Conservation (phyloP, 768 basidiomycete species). For the Mycena latifolia region DNA sequence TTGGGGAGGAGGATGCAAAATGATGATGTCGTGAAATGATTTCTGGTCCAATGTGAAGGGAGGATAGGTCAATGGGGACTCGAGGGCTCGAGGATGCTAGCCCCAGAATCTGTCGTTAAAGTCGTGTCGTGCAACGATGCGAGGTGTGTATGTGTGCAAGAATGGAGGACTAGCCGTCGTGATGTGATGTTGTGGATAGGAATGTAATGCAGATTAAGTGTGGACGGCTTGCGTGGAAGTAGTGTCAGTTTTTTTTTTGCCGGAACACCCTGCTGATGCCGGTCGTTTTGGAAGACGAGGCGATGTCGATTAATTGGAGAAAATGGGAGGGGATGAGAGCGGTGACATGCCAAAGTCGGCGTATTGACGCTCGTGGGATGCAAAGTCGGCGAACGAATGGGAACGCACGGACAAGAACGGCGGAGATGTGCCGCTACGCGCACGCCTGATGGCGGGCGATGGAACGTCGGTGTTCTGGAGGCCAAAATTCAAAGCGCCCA, state of each 20-base stretch:
- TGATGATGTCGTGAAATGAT: conserved; percentile 25
- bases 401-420: conserved; percentile 55
- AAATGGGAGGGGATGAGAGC: conserved; percentile 48
- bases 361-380: conserved; percentile 50
- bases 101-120: conserved; percentile 37
- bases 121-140: conserved; percentile 55
- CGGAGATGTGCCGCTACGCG: conserved; percentile 43
- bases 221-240: conserved; percentile 33
- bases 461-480: conserved; percentile 50
- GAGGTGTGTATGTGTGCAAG: conserved; percentile 45
- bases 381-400: conserved; percentile 56
- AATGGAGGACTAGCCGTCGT: conserved; percentile 41
- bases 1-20: conserved; percentile 34
- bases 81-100: conserved; percentile 7
- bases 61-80: conserved; percentile 30
- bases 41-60: conserved; percentile 41
- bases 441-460: conserved; percentile 43
- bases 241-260: conserved; percentile 22
- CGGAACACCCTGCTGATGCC: conserved; percentile 31
- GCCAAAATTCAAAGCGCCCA: conserved; percentile 38
- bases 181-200: conserved; percentile 39
- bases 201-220: conserved; percentile 30
- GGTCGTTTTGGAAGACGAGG: conserved; percentile 10
- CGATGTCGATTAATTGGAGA: conserved; percentile 30
- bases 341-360: conserved; percentile 55